Conservation (phyloP, 2,329 filamentous ascomycete species). For the Penicillium sp. region DNA sequence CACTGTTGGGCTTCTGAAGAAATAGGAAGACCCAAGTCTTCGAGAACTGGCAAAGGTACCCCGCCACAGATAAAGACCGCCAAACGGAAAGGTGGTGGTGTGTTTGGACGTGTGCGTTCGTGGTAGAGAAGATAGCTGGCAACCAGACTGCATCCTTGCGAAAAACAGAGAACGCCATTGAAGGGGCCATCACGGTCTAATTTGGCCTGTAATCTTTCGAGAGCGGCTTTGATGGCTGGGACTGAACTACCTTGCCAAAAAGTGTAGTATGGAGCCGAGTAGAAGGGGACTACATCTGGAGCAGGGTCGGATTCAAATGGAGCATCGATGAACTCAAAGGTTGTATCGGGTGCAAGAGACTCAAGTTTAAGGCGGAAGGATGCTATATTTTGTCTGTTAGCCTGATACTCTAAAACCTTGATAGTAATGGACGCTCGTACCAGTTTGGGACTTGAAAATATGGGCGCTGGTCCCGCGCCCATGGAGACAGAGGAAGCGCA, state of each 20-base stretch:
- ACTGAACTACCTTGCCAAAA: neutral
- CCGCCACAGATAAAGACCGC: neutral
- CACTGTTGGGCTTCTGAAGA: neutral
- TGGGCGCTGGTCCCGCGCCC: neutral
- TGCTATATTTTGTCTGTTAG: neutral
- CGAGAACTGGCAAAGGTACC: neutral
- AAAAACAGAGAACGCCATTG: neutral
- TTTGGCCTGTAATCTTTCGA: neutral
- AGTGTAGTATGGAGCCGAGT: conserved; percentile 1
- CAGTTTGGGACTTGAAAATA: neutral
- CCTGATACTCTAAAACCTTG: neutral
- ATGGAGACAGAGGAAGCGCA: neutral
- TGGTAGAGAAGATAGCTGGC: neutral
- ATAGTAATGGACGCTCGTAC: neutral
- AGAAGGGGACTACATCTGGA: neutral
- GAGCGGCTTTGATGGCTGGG: neutral
- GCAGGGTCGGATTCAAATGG: neutral
- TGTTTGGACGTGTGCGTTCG: neutral
- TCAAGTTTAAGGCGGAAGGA: neutral
- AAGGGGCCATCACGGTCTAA: neutral
- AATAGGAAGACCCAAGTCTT: neutral
- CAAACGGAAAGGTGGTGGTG: conserved; percentile 35
- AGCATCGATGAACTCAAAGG: neutral
- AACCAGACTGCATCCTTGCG: neutral
- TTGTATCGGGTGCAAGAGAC: neutral